These are phyloP conservation scores for Saposhnikovia divaricata DNA, from an alignment of 129 eudicot genomes.

Conservation along the genomic window DNA sequence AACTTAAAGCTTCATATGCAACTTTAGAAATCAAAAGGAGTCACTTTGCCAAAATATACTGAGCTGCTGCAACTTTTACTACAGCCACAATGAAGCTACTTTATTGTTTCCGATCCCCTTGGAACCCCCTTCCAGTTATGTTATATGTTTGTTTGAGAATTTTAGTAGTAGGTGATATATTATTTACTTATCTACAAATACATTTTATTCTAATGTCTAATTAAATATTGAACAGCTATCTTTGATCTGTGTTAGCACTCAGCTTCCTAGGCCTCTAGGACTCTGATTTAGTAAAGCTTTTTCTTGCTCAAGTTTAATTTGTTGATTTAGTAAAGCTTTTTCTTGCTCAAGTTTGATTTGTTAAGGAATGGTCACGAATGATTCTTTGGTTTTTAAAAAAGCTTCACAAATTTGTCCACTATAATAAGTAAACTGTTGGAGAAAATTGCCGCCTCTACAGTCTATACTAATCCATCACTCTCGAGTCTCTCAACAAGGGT, in stretches of 20 bases:
- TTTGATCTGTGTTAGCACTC: neutral
- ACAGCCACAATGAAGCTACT: too few relatives aligned
- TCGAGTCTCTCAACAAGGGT: too few relatives aligned
- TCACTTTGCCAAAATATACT: neutral
- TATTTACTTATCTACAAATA: too few relatives aligned
- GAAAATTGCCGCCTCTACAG: too few relatives aligned
- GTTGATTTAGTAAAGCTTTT: too few relatives aligned
- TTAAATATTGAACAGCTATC: neutral
- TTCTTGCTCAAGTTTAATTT: neutral
- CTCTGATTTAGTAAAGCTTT: neutral
- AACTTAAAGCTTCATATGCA: neutral
- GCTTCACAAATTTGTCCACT: too few relatives aligned
- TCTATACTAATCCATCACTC: too few relatives aligned
- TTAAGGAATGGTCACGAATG: neutral
- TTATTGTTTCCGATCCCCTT: too few relatives aligned
- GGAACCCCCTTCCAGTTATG: too few relatives aligned
- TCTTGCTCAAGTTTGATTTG: neutral
- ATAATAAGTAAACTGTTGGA: too few relatives aligned
- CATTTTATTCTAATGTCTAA: neutral
- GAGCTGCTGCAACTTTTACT: too few relatives aligned
- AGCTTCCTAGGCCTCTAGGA: neutral
- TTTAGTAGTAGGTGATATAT: neutral
- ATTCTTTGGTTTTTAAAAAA: too few relatives aligned
- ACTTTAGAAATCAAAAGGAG: neutral
- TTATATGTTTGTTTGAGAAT: neutral